Percentiles rank a stretch among this genome's conserved stretches.
These are phyloP conservation scores for Biscutella laevigata DNA, from an alignment of 441 rosid genomes.

Conservation along the genomic window DNA sequence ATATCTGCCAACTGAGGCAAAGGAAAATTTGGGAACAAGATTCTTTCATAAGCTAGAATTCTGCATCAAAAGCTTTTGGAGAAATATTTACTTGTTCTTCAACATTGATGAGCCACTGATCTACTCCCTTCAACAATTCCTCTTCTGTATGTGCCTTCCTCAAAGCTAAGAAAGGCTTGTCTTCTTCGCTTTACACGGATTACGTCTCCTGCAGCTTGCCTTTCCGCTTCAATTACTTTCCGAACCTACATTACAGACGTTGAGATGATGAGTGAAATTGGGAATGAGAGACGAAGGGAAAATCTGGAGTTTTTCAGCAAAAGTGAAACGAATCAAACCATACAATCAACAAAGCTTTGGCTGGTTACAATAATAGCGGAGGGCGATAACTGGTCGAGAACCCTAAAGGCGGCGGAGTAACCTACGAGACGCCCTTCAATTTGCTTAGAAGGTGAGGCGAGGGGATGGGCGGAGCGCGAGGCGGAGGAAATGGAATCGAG, in stretches of 20 bases:
- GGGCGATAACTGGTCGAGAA: no score
- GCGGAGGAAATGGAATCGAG: no score
- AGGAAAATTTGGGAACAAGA: background rate
- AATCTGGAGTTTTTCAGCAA: background rate
- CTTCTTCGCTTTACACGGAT: constrained; percentile 69
- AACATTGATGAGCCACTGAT: constrained; percentile 86
- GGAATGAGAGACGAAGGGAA: background rate
- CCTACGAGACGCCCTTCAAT: no score
- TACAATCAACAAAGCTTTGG: no score
- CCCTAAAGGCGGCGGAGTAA: no score
- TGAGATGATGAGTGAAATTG: background rate
- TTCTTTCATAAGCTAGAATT: background rate
- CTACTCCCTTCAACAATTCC: constrained; percentile 81
- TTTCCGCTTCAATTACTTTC: constrained; percentile 79
- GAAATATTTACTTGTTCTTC: constrained; percentile 67
- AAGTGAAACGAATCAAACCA: background rate
- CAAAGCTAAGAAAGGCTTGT: constrained; percentile 75
- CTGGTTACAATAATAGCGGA: no score
- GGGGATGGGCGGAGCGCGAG: no score
- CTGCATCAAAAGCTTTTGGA: background rate
- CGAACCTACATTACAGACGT: constrained; percentile 43
- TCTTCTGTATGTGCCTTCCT: constrained; percentile 90
- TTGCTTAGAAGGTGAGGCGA: no score
- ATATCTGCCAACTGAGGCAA: constrained; percentile 76
- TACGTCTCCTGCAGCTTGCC: constrained; percentile 76